phyloP scores from a whole-genome alignment of 768 basidiomycete species.

The Suillus weaverae region DNA sequence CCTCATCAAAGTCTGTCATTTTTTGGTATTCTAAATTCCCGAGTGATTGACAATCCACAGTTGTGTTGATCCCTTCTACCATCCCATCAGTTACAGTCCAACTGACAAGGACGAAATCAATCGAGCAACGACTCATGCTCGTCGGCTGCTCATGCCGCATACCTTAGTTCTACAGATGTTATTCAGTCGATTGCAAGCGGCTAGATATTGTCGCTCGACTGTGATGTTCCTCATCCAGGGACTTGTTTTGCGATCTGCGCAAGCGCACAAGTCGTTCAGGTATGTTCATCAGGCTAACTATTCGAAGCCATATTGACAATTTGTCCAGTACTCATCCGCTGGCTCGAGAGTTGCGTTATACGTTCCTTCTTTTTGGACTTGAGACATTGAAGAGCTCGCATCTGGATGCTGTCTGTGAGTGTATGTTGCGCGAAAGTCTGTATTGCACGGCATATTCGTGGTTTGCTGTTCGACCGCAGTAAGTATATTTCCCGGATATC shows the following conservation, averaged over 20 bases:
- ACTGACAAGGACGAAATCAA: conserved; percentile 86
- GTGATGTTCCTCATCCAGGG: conserved; percentile 86
- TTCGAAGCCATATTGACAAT: not conserved
- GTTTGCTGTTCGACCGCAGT: conserved; percentile 96
- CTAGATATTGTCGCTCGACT: conserved; percentile 80
- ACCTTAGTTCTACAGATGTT: conserved; percentile 82
- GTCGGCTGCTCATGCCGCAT: conserved; percentile 80
- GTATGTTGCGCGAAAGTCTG: conserved; percentile 67
- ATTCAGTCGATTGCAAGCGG: conserved; percentile 90
- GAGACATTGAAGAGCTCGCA: conserved; percentile 87
- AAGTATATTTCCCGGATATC: conserved; percentile 30
- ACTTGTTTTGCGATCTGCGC: conserved; percentile 78
- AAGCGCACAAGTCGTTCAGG: conserved; percentile 75
- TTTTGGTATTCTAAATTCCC: conserved; percentile 1
- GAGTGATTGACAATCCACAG: conserved; percentile 41
- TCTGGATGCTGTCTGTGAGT: conserved; percentile 81
- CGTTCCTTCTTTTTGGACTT: conserved; percentile 90
- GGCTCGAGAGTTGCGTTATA: conserved; percentile 87
- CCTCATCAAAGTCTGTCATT: conserved; percentile 67
- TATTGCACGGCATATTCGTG: conserved; percentile 84
- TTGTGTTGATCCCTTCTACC: conserved; percentile 84
- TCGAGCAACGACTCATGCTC: conserved; percentile 64
- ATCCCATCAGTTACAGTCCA: conserved; percentile 84
- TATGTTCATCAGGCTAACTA: conserved; percentile 25
- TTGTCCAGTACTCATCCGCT: conserved; percentile 80